These are phyloP conservation scores for Penicillium coffeae DNA, from an alignment of 495 filamentous ascomycete species.

Conservation along the genomic window DNA sequence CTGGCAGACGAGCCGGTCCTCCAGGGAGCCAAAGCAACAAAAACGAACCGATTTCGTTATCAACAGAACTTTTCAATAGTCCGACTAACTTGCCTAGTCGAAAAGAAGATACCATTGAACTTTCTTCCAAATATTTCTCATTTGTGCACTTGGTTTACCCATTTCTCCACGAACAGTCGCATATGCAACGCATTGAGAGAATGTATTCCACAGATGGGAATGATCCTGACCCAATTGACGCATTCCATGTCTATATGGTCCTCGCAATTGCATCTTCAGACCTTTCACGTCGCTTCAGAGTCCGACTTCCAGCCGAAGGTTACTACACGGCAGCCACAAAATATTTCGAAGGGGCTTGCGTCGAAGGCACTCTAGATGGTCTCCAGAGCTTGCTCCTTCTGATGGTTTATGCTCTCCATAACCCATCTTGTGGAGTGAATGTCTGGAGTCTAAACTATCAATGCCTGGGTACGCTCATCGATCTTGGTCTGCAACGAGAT, in stretches of 20 bases:
- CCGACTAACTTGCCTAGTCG: conserved; percentile 31
- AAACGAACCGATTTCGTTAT: conserved; percentile 16
- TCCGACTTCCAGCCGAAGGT: conserved; percentile 39
- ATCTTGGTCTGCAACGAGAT: conserved; percentile 44
- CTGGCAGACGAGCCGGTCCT: conserved; percentile 25
- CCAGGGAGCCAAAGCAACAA: background rate
- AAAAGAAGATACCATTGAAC: conserved; percentile 32
- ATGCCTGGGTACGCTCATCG: conserved; percentile 42
- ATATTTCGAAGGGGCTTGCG: conserved; percentile 33
- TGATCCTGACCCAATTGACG: conserved; percentile 12
- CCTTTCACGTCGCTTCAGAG: conserved; percentile 35
- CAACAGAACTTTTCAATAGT: conserved; percentile 32
- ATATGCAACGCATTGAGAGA: conserved; percentile 29
- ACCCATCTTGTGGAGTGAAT: conserved; percentile 41
- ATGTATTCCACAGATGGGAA: conserved; percentile 23
- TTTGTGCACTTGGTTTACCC: conserved; percentile 41
- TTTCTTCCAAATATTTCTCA: conserved; percentile 40
- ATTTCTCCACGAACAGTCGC: conserved; percentile 39
- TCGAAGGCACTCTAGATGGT: conserved; percentile 35
- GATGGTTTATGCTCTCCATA: conserved; percentile 46
- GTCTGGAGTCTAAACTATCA: conserved; percentile 50
- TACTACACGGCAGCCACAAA: conserved; percentile 44
- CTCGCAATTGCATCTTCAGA: conserved; percentile 42
- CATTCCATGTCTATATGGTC: conserved; percentile 46
- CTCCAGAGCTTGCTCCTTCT: conserved; percentile 42